A percentile compares a stretch with the other conserved stretches of the same genome.
phyloP scores from a whole-genome alignment of 179 eudicot species.

The Patellifolia procumbens region DNA sequence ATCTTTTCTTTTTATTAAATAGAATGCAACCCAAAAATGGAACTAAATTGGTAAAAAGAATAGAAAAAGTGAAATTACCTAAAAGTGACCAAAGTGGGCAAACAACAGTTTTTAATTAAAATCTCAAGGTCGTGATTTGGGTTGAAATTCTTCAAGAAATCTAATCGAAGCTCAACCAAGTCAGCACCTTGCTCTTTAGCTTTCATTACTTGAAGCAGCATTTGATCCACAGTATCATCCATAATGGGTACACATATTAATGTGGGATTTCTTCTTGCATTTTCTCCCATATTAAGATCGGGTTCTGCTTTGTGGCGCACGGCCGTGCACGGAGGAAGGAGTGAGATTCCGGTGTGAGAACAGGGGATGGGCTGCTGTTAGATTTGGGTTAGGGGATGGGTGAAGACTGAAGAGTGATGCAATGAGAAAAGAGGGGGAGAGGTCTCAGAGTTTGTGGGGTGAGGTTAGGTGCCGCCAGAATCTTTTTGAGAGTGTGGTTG shows the following conservation, averaged over 20 bases:
- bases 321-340: too few relatives aligned
- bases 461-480: too few relatives aligned
- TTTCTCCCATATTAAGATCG: neutral
- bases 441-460: too few relatives aligned
- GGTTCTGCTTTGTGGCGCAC: too few relatives aligned
- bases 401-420: too few relatives aligned
- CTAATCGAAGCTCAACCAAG: constrained; percentile 81
- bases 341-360: too few relatives aligned
- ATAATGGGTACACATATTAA: constrained; percentile 77
- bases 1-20: neutral
- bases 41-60: neutral
- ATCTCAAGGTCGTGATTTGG: constrained; percentile 44
- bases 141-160: constrained; percentile 60
- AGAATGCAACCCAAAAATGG: neutral
- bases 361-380: too few relatives aligned
- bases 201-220: constrained; percentile 44
- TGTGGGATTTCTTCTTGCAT: constrained; percentile 36
- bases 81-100: constrained; percentile 85
- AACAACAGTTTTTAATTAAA: constrained; percentile 48
- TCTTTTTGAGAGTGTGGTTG: too few relatives aligned
- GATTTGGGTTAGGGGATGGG: too few relatives aligned
- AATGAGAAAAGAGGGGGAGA: too few relatives aligned
- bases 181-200: constrained; percentile 82
- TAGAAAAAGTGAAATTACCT: constrained; percentile 41
- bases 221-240: constrained; percentile 66